These are phyloP conservation scores for Alternaria triticimaculans DNA, from an alignment of 2,329 filamentous ascomycete genomes.

Conservation along the genomic window DNA sequence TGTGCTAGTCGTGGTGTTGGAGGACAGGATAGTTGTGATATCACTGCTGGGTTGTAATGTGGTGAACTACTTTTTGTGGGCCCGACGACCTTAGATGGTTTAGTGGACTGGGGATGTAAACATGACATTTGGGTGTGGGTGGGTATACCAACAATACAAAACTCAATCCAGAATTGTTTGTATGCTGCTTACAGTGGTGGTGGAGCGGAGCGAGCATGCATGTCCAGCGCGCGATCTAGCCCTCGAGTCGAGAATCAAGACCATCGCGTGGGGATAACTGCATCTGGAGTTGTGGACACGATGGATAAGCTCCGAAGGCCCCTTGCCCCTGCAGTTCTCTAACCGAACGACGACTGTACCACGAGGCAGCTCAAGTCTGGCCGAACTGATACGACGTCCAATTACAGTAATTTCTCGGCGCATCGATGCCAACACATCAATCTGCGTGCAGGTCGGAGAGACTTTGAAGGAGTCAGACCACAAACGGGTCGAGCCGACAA, in stretches of 20 bases:
- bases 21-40: background rate
- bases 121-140: background rate
- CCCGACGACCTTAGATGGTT: background rate
- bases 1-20: background rate
- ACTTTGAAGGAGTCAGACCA: background rate
- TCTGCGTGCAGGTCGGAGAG: background rate
- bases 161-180: background rate
- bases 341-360: conserved; percentile 9
- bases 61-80: background rate
- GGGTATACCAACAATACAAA: background rate
- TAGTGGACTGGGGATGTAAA: background rate
- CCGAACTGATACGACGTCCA: conserved; percentile 2
- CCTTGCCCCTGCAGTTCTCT: conserved; percentile 5
- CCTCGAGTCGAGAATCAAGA: background rate
- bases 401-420: background rate
- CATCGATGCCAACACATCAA: background rate
- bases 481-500: background rate
- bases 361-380: conserved; percentile 5
- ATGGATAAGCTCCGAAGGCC: background rate
- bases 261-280: conserved; percentile 6
- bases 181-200: background rate
- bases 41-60: background rate
- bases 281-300: background rate
- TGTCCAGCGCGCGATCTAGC: background rate
- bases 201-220: background rate